Evolutionary conservation across 805 yeast species (phyloP).

Genomic region (Wickerhamomyces kurtzmanii): DNA sequence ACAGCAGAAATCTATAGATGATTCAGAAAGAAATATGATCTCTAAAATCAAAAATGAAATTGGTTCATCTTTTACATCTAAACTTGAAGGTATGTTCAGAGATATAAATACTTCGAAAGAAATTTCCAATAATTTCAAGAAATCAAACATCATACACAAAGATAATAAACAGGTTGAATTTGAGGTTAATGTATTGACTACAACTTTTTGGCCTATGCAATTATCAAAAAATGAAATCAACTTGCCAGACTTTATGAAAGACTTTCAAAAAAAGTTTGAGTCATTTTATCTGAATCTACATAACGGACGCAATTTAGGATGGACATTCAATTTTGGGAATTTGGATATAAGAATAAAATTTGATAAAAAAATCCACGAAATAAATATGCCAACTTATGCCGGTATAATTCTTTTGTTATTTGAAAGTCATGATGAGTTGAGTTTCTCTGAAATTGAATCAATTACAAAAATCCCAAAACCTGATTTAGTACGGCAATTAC

Average conservation of each 20-base stretch:
- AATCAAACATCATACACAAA: slow-evolving; percentile 7
- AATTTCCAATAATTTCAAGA: slow-evolving; percentile 28
- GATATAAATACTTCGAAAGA: slow-evolving; percentile 60
- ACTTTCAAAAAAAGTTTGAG: slow-evolving; percentile 35
- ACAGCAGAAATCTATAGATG: slow-evolving; percentile 37
- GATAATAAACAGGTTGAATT: slow-evolving; percentile 28
- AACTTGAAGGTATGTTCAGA: slow-evolving; percentile 78
- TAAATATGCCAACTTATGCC: slow-evolving; percentile 73
- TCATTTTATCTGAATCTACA: slow-evolving; percentile 39
- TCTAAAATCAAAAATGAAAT: slow-evolving; percentile 62
- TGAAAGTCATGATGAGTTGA: slow-evolving; percentile 41
- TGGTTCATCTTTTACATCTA: slow-evolving; percentile 71
- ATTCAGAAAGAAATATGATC: slow-evolving; percentile 62
- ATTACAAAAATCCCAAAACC: slow-evolving; percentile 62
- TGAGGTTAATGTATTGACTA: slow-evolving; percentile 46
- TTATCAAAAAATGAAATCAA: slow-evolving; percentile 21
- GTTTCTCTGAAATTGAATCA: slow-evolving; percentile 51
- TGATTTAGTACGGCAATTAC: slow-evolving; percentile 70
- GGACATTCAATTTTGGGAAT: slow-evolving; percentile 83
- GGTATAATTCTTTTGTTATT: slow-evolving; percentile 74
- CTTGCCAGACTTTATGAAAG: slow-evolving; percentile 34
- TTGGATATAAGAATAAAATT: slow-evolving; percentile 70
- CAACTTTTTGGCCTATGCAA: slow-evolving; percentile 62
- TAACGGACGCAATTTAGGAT: slow-evolving; percentile 49
- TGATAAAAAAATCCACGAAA: slow-evolving; percentile 61